These are phyloP conservation scores for Suillus lakei DNA, from an alignment of 768 basidiomycete species.

Conservation along the genomic window DNA sequence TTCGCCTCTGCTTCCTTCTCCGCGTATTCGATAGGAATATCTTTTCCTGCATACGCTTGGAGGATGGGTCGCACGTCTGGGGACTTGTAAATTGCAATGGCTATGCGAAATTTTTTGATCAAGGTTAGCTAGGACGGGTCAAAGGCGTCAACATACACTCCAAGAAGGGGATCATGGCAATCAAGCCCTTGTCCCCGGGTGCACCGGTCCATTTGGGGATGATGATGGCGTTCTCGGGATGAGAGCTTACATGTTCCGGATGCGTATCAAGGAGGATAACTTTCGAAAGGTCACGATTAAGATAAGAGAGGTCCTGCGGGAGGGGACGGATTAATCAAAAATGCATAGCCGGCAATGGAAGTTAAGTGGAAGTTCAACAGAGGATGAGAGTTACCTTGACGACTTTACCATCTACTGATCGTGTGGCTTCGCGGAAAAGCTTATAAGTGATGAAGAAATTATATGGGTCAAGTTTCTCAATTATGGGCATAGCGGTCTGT, in stretches of 20 bases:
- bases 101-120: conserved; percentile 42
- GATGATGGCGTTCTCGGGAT: conserved; percentile 89
- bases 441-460: conserved; percentile 87
- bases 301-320: conserved; percentile 87
- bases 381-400: conserved; percentile 67
- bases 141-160: conserved; percentile 63
- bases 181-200: conserved; percentile 71
- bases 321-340: too few species aligned
- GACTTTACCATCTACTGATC: conserved; percentile 77
- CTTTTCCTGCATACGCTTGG: conserved; percentile 82
- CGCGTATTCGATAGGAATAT: conserved; percentile 88
- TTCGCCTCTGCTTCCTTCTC: conserved; percentile 88
- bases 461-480: conserved; percentile 95
- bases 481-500: conserved; percentile 84
- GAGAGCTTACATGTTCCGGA: conserved; percentile 73
- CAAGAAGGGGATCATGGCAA: conserved; percentile 96
- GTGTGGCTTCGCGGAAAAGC: conserved; percentile 92
- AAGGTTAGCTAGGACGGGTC: neutral
- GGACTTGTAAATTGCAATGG: conserved; percentile 90
- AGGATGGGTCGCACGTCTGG: conserved; percentile 88
- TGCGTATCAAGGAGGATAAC: conserved; percentile 88
- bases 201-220: conserved; percentile 88
- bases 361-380: neutral
- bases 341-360: too few species aligned
- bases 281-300: conserved; percentile 92